Base-by-base conservation (phyloP, 495 filamentous ascomycete genomes). In the Talaromyces wortmannii region DNA sequence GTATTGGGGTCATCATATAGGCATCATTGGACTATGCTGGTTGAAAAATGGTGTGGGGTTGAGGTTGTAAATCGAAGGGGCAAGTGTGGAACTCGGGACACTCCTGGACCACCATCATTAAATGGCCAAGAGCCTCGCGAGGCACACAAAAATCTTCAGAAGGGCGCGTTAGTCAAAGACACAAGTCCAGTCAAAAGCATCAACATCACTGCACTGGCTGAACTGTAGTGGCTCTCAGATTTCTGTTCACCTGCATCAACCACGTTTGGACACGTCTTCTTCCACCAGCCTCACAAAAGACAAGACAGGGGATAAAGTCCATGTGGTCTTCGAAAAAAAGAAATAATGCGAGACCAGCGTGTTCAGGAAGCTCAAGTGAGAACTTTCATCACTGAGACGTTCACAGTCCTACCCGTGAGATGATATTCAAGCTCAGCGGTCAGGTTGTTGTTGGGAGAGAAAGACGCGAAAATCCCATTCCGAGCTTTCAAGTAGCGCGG, bases 201-300 rank as follows among this genome's bases (percentile, higher is more conserved):
- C 2, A 40, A 40, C 8, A 10, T 8, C 36, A 40, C 8, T 40
- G 8, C 13, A 17, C 16, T 7, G 44, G 29, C 16, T 30, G 44
- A 42, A 53, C 52, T 46, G 52, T 53, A 13, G 42, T 53, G 53
- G 59, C 60, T 62, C 67, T 71, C 54, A 62, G 68, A 66, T 66
- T 58, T 66, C 63, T 66, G 63, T 66, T 66, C 63, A 62, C 50
- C 55, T 66, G 62, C 64, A 54, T 64, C 63, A 65, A 59, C 33
- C 40, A 54, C 49, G 29, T 50, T 45, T 29, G 23, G 45, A 57
- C 52, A 48, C 47, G 52, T 50, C 61, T 44, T 51, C 33, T 48
- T 54, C 55, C 45, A 43, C 57, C 32, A 29, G 49, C 30, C 49
- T 23, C 23, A 23, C 23, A 23, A 48, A 17, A 31, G 16, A 46